These are phyloP conservation scores for Miscanthus lutarioriparius DNA, from an alignment of 176 grass and related monocot genomes.

Conservation along the genomic window DNA sequence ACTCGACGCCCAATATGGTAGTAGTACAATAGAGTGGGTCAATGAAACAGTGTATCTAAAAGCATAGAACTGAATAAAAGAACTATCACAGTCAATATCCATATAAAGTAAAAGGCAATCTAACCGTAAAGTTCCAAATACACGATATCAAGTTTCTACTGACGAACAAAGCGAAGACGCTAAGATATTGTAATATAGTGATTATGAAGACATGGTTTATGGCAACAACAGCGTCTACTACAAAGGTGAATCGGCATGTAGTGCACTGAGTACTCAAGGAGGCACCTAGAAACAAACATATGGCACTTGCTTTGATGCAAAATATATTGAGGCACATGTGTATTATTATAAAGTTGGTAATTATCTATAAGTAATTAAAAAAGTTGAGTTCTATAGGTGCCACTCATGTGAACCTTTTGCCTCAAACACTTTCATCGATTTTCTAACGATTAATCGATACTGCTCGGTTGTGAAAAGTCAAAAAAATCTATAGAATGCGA, in stretches of 20 bases:
- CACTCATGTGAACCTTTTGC: no score
- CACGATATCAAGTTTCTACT: background rate
- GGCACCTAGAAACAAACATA: background rate
- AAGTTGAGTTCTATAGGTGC: no score
- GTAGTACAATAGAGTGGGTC: background rate
- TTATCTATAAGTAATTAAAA: no score
- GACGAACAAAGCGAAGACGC: background rate
- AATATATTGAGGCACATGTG: no score
- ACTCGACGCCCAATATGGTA: background rate
- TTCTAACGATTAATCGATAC: no score
- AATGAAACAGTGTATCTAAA: background rate
- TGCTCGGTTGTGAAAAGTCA: no score
- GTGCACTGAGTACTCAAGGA: background rate
- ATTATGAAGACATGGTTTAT: background rate
- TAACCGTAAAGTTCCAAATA: background rate
- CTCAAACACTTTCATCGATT: no score
- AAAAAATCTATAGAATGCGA: no score
- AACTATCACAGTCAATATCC: slow-evolving; percentile 12
- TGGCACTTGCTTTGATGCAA: background rate
- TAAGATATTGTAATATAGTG: background rate
- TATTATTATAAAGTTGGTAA: no score
- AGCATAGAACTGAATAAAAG: slow-evolving; percentile 10
- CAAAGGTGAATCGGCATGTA: background rate
- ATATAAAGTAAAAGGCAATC: background rate
- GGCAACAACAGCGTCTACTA: background rate